Conservation (phyloP, 768 basidiomycete species). For the Sporobolomyces roseus region DNA sequence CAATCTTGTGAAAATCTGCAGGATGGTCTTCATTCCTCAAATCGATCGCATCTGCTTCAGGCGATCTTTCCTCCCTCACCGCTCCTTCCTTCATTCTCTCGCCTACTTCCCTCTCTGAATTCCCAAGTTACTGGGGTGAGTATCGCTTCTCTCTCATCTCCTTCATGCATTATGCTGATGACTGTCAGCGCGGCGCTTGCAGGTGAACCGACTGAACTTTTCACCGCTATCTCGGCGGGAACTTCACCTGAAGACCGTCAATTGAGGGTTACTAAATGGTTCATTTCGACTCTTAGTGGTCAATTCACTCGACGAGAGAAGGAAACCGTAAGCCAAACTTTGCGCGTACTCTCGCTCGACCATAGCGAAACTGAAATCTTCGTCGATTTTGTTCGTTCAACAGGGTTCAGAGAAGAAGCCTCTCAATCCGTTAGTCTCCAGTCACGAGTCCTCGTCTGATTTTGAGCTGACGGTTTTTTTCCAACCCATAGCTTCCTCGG, state of each 20-base stretch:
- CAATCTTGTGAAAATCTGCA: neutral
- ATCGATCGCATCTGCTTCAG: constrained; percentile 33
- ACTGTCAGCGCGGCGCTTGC: neutral
- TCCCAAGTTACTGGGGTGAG: constrained; percentile 26
- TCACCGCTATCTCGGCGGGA: constrained; percentile 70
- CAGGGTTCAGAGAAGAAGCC: constrained; percentile 99
- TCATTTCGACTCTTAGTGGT: constrained; percentile 91
- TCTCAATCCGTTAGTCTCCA: constrained; percentile 85
- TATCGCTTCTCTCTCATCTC: constrained; percentile 11
- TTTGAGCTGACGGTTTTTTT: neutral
- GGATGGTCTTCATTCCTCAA: constrained; percentile 38
- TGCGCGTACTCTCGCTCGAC: no score
- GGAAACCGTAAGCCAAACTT: no score
- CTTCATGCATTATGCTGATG: neutral
- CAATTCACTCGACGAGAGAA: constrained; percentile 53
- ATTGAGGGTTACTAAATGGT: constrained; percentile 85
- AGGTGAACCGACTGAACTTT: constrained; percentile 80
- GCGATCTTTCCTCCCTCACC: constrained; percentile 49
- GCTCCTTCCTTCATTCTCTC: constrained; percentile 62
- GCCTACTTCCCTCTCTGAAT: constrained; percentile 27
- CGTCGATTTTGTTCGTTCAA: no score
- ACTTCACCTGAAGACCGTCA: constrained; percentile 68
- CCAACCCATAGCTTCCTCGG: constrained; percentile 28
- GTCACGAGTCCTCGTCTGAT: neutral
- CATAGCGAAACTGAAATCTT: no score